Evolutionary conservation across 306 rosid genomes (phyloP), one percentile per base, ranked within the genome.

Genomic region (Vicia faba): DNA sequence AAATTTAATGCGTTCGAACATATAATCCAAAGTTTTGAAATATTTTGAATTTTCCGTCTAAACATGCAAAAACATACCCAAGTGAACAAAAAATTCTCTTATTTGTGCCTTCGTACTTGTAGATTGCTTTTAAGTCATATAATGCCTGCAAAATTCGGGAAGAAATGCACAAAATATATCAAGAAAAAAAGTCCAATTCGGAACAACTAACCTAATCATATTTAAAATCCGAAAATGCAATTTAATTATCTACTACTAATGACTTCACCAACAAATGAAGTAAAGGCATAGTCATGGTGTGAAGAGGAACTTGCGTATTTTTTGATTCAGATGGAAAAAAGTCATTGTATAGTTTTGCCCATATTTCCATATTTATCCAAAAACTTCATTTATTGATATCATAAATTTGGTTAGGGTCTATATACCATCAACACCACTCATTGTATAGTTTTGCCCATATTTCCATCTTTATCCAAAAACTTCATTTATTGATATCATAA

Each of bases 71-170:
- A n/a, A n/a, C n/a, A n/a, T n/a, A n/a, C n/a, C n/a, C n/a, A n/a
- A n/a, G n/a, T n/a, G n/a, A n/a, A n/a, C n/a, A n/a, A n/a, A n/a
- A n/a, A n/a, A n/a, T n/a, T n/a, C n/a, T n/a, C n/a, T n/a, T n/a
- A n/a, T n/a, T n/a, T n/a, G n/a, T n/a, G n/a, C n/a, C n/a, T n/a
- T n/a, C n/a, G n/a, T n/a, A n/a, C n/a, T n/a, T n/a, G n/a, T n/a
- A n/a, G n/a, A n/a, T n/a, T n/a, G n/a, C n/a, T n/a, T n/a, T n/a
- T n/a, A n/a, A n/a, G n/a, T 91, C 97, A 75, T 90, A 89, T 71
- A 89, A 91, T 59, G 96, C 95, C 97, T 91, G 76, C 79, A 75
- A 57, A 36, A 20, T 16, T 57, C 43, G 44, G 18, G 14, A 61
- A 56, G 31, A 44, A 33, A 11, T 11, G 26, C 28, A 79, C 7